Base-by-base conservation (phyloP, 1,284 basidiomycete species). In the Abortiporus biennis region DNA sequence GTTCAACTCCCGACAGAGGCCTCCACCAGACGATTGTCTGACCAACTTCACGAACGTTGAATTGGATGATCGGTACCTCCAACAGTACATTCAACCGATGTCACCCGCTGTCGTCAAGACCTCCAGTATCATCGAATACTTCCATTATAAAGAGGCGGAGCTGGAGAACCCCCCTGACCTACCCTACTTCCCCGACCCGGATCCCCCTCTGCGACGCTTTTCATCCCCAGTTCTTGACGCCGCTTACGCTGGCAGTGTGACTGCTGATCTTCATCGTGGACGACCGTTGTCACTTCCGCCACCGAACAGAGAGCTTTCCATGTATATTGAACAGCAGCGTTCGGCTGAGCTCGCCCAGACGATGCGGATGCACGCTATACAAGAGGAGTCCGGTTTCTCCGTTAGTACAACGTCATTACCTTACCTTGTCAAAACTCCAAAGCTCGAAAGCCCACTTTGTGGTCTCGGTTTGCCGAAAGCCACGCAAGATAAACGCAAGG, bases 261-360 rank as follows among this genome's bases (percentile, higher is more conserved):
- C 37, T 27, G 22, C 37, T 15, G 36, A 22, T 9, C 9, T 8
- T 22, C 13, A 35, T 47, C 23, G 36, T n/a, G n/a, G 34, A 6
- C 38, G 47, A n/a, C 47, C 49, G 11, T 12, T 27, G 17, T 38
- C 40, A 3, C 31, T 43, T 5, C 25, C 40, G n/a, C 30, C 42
- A 3, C 21, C 31, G 23, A 37, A 37, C 6, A 23, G 42, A 15
- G 45, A 51, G 16, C n/a, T 30, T n/a, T 38, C 47, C 3, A 23
- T 42, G 5, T 36, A 31, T 15, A 25, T 49, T 36, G 45, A 48
- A 29, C 39, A 48, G 11, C 49, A 51, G 41, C 44, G 43, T 19
- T 30, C 46, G 11, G 42, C 45, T 13, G 49, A 51, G 27, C 42
- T 51, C 2, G 49, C 45, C 6, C 49, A 51, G 32, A 51, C 49